These are phyloP conservation scores for Pichia nanzhaoensis DNA, from an alignment of 805 yeast species.

Conservation along the genomic window DNA sequence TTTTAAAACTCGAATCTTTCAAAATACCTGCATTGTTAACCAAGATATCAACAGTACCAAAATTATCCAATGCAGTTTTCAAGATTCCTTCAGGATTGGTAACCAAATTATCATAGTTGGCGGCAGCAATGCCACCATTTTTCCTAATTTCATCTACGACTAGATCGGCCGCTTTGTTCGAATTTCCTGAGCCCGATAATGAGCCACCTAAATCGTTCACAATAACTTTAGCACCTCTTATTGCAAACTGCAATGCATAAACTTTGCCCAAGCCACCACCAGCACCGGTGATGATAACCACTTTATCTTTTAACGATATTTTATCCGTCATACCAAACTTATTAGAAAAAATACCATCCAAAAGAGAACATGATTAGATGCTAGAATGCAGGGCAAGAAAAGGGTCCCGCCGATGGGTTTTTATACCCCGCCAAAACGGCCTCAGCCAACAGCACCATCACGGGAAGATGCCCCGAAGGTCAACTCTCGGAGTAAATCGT, in stretches of 20 bases:
- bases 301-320: constrained; percentile 66
- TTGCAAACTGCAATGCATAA: constrained; percentile 81
- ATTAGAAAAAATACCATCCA: not conserved
- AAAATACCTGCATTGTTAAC: constrained; percentile 94
- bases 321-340: constrained; percentile 14
- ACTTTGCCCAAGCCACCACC: constrained; percentile 95
- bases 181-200: constrained; percentile 64
- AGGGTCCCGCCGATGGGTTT: too few relatives aligned
- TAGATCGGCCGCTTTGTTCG: constrained; percentile 72
- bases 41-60: constrained; percentile 83
- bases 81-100: constrained; percentile 78
- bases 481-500: too few relatives aligned
- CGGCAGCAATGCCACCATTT: constrained; percentile 81
- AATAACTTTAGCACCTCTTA: constrained; percentile 90
- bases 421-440: too few relatives aligned
- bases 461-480: too few relatives aligned
- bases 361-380: not conserved
- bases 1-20: constrained; percentile 80
- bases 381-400: too few relatives aligned
- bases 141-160: constrained; percentile 79
- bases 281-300: constrained; percentile 92
- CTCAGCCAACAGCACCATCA: too few relatives aligned
- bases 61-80: constrained; percentile 76
- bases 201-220: constrained; percentile 93
- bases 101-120: constrained; percentile 86